phyloP scores from a whole-genome alignment of 805 yeast species.

The Wickerhamiella occidentalis region DNA sequence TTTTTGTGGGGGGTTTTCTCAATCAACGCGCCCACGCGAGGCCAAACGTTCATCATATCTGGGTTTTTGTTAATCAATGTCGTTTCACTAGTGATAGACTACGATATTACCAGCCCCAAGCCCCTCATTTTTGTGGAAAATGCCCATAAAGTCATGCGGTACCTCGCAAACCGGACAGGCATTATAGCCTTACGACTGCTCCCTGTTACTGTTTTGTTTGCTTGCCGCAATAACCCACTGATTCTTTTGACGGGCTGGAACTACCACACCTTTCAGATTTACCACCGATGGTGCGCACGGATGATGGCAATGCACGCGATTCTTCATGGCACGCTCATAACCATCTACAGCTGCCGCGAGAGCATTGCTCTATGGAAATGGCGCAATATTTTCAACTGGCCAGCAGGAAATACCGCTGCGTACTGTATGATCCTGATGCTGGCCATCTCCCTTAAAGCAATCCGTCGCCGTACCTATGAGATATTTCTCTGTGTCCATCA shows the following conservation, averaged over 20 bases:
- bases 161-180: conserved; percentile 36
- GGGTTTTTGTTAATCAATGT: conserved; percentile 28
- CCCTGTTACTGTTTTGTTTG: conserved; percentile 45
- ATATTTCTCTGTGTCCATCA: conserved; percentile 41
- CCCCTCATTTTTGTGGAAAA: conserved; percentile 28
- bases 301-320: conserved; percentile 33
- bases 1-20: conserved; percentile 13
- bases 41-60: conserved; percentile 30
- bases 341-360: conserved; percentile 22
- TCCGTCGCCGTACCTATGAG: conserved; percentile 48
- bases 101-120: conserved; percentile 14
- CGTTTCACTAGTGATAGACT: conserved; percentile 20
- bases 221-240: conserved; percentile 62
- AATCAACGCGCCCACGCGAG: conserved; percentile 32
- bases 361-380: conserved; percentile 22
- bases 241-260: conserved; percentile 50
- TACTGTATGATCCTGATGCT: conserved; percentile 30
- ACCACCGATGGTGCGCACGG: conserved; percentile 49
- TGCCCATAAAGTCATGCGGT: conserved; percentile 29
- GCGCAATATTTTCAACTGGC: conserved; percentile 26
- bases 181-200: conserved; percentile 34
- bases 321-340: conserved; percentile 32
- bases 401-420: conserved; percentile 38
- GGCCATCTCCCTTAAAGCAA: conserved; percentile 37
- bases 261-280: conserved; percentile 45